These are phyloP conservation scores for Vigna angularis DNA, from an alignment of 306 rosid genomes.

Conservation along the genomic window DNA sequence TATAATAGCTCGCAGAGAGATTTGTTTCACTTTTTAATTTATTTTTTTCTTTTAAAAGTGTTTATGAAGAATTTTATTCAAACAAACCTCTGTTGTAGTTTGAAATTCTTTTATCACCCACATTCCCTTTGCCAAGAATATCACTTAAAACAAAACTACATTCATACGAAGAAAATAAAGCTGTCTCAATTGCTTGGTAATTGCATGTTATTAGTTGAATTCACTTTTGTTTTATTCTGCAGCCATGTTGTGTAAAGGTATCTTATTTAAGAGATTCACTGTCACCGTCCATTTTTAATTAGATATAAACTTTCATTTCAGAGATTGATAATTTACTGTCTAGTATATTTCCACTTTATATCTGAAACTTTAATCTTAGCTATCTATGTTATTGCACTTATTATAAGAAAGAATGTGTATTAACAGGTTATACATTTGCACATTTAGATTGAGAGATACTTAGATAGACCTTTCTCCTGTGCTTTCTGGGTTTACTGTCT, in stretches of 20 bases:
- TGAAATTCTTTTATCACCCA: constrained; percentile 12
- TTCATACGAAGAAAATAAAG: not conserved
- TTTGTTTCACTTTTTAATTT: no score
- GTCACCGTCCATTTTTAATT: not conserved
- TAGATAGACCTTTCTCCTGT: not conserved
- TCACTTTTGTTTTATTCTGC: not conserved
- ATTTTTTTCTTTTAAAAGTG: no score
- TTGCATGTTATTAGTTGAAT: not conserved
- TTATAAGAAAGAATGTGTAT: not conserved
- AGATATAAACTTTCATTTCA: not conserved
- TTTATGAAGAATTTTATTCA: no score
- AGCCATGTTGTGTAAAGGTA: not conserved
- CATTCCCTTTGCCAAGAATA: not conserved
- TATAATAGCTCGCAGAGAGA: no score
- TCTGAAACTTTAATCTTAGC: not conserved
- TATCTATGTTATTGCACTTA: not conserved
- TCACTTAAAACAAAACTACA: not conserved
- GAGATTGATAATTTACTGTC: not conserved
- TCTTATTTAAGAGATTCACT: not conserved
- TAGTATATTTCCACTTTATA: not conserved
- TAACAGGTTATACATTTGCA: not conserved
- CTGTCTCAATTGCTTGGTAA: not conserved
- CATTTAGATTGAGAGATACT: not conserved
- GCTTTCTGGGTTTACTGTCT: not conserved
- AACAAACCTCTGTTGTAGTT: not conserved